Conservation (phyloP, 306 rosid genomes). For the Mimosa bimucronata region DNA sequence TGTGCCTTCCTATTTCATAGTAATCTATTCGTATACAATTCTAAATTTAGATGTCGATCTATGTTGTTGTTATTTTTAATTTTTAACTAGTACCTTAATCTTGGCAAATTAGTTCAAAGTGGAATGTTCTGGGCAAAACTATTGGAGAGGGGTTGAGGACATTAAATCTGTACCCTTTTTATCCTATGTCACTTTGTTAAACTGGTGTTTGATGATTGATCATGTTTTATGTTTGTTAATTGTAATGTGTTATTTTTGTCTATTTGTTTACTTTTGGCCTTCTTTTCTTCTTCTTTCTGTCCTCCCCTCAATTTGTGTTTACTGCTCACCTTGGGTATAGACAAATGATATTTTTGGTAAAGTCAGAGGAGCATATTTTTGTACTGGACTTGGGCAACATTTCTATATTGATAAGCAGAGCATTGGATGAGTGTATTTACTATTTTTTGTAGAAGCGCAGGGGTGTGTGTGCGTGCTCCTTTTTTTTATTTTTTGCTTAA, state of each 20-base stretch:
- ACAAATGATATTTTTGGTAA: background rate
- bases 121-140: background rate
- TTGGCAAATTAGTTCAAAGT: background rate
- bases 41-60: background rate
- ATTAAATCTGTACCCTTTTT: background rate
- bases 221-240: background rate
- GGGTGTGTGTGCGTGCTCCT: background rate
- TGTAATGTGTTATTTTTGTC: background rate
- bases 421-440: background rate
- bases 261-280: background rate
- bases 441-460: background rate
- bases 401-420: background rate
- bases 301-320: background rate
- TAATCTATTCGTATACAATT: background rate
- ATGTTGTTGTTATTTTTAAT: background rate
- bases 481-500: conserved; percentile 13
- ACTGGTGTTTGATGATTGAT: background rate
- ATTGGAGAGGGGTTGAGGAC: background rate
- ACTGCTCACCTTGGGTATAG: background rate
- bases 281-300: background rate
- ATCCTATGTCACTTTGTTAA: background rate
- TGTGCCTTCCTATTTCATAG: background rate
- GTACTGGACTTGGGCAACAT: background rate
- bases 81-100: background rate
- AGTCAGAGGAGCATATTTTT: background rate